Percentiles rank a stretch among this genome's conserved stretches.
phyloP scores from a whole-genome alignment of 1,284 basidiomycete species.

The Lignosus rhinocerotis region DNA sequence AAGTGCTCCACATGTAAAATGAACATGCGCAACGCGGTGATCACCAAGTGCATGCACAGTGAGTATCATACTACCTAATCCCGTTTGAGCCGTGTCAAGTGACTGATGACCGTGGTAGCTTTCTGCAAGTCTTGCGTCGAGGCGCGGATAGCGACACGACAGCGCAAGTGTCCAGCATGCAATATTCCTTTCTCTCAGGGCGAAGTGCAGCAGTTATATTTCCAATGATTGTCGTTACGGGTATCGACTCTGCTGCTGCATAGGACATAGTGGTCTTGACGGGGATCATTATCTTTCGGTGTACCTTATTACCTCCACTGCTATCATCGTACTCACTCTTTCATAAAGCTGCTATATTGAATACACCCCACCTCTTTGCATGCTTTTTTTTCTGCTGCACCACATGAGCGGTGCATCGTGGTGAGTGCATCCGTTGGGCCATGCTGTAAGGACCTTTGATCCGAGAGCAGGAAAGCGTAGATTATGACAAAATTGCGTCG shows the following conservation, averaged over 20 bases:
- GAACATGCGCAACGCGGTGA: slow-evolving; percentile 82
- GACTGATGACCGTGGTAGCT: slow-evolving; percentile 43
- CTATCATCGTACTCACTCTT: slow-evolving; percentile 4
- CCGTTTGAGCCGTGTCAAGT: too few species aligned
- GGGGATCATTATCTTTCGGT: slow-evolving; percentile 19
- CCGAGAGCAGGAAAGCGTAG: slow-evolving; percentile 3
- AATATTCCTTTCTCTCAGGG: slow-evolving; percentile 82
- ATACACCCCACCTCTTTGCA: neutral
- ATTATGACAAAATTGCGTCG: slow-evolving; percentile 18
- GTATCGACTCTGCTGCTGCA: slow-evolving; percentile 1
- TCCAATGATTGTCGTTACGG: slow-evolving; percentile 53
- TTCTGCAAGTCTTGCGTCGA: slow-evolving; percentile 93
- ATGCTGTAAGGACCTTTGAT: neutral
- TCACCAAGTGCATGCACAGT: slow-evolving; percentile 97
- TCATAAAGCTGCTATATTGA: neutral
- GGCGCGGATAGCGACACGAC: slow-evolving; percentile 84
- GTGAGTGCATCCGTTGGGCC: too few species aligned
- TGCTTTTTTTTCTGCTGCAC: neutral
- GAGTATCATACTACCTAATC: slow-evolving; percentile 35
- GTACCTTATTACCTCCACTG: slow-evolving; percentile 27
- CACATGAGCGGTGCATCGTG: too few species aligned
- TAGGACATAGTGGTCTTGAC: slow-evolving; percentile 2
- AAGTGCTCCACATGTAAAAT: slow-evolving; percentile 91
- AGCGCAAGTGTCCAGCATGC: slow-evolving; percentile 96
- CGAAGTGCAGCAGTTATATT: slow-evolving; percentile 86